Evolutionary conservation across 1,284 basidiomycete genomes (phyloP).

Genomic region (Ceratobasidium theobromae): DNA sequence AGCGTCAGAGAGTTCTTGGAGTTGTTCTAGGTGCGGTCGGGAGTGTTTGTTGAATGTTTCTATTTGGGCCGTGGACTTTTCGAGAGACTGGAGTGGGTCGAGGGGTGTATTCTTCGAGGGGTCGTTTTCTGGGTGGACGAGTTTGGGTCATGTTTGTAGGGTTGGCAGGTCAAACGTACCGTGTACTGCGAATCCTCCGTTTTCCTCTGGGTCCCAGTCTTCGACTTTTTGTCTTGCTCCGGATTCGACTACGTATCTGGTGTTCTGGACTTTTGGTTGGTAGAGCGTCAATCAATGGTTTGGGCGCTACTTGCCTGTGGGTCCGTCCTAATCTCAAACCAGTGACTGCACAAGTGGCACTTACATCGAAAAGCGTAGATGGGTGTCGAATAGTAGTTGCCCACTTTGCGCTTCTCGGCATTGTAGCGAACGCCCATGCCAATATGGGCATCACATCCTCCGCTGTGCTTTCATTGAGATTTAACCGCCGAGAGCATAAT

Average conservation of each 20-base stretch:
- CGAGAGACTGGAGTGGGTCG: slow-evolving; percentile 85
- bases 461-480: slow-evolving; percentile 49
- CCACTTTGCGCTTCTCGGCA: slow-evolving; percentile 95
- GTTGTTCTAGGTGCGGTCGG: slow-evolving; percentile 72
- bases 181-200: slow-evolving; percentile 88
- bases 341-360: slow-evolving; percentile 89
- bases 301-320: slow-evolving; percentile 68
- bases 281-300: neutral
- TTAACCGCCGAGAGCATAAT: neutral
- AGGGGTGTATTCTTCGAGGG: slow-evolving; percentile 55
- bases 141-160: slow-evolving; percentile 2
- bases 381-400: slow-evolving; percentile 92
- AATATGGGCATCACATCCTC: slow-evolving; percentile 89
- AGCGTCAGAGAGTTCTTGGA: slow-evolving; percentile 71
- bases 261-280: slow-evolving; percentile 64
- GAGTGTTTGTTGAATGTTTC: slow-evolving; percentile 69
- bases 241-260: slow-evolving; percentile 87
- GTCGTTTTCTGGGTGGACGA: slow-evolving; percentile 63
- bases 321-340: slow-evolving; percentile 98
- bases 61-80: slow-evolving; percentile 81
- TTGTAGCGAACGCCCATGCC: slow-evolving; percentile 98
- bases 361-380: slow-evolving; percentile 96
- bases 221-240: slow-evolving; percentile 91
- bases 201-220: slow-evolving; percentile 95
- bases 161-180: slow-evolving; percentile 51